These are phyloP conservation scores for Coemansia sp. DNA, from an alignment of 192 early-diverging fungal species.

Conservation along the genomic window DNA sequence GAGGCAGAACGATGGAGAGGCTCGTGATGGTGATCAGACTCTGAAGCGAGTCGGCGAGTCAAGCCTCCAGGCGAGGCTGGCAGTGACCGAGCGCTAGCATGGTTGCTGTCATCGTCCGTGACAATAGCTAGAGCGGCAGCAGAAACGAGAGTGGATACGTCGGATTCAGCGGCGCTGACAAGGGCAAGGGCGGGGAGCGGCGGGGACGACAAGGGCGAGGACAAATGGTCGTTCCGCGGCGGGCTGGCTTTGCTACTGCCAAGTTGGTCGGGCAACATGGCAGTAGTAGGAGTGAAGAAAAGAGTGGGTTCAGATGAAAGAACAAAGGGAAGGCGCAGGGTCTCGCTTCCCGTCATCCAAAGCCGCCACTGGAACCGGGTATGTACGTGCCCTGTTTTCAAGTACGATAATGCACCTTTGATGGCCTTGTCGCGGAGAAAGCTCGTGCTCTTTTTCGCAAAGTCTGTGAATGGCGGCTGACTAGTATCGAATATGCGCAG, in stretches of 20 bases:
- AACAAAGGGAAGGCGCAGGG: constrained; percentile 36
- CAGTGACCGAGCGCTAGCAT: background rate
- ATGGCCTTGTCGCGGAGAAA: constrained; percentile 46
- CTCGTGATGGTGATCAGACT: constrained; percentile 2
- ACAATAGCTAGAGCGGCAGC: background rate
- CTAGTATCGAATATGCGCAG: constrained; percentile 37
- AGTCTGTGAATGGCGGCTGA: constrained; percentile 43
- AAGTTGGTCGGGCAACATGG: background rate
- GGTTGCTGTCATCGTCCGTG: background rate
- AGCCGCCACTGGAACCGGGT: constrained; percentile 44
- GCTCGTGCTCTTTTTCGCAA: constrained; percentile 31
- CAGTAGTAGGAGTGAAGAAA: background rate
- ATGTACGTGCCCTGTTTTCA: constrained; percentile 42
- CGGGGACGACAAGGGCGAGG: background rate
- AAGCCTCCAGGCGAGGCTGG: background rate
- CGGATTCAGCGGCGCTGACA: constrained; percentile 23
- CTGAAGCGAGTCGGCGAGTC: background rate
- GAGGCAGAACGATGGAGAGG: background rate
- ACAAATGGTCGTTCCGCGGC: background rate
- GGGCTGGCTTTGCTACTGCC: background rate
- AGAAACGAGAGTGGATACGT: constrained; percentile 32
- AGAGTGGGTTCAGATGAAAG: constrained; percentile 3
- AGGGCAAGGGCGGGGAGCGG: background rate
- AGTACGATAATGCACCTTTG: constrained; percentile 33
- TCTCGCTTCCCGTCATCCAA: constrained; percentile 48